Percentiles rank a stretch among this genome's conserved stretches.
Evolutionary conservation across 2,329 filamentous ascomycete species (phyloP).

Genomic region (Amylocarpus encephaloides): DNA sequence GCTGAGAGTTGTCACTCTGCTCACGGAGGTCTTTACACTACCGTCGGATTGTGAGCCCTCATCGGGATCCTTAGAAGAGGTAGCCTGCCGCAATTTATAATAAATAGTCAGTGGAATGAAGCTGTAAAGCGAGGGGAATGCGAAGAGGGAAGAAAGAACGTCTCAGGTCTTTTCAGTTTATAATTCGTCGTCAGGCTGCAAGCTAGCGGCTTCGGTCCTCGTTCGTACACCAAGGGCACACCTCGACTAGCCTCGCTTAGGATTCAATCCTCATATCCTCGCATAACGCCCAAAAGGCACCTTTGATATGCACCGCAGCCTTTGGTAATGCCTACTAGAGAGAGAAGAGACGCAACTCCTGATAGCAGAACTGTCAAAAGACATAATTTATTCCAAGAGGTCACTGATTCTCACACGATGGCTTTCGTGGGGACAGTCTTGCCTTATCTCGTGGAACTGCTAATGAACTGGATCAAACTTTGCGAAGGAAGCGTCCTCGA

Average conservation of each 20-base stretch:
- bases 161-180: constrained; percentile 77
- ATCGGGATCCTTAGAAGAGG: no score
- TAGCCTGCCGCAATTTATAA: no score
- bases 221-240: constrained; percentile 5
- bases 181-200: constrained; percentile 34
- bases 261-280: constrained; percentile 1
- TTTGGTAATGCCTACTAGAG: constrained; percentile 49
- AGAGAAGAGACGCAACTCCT: constrained; percentile 45
- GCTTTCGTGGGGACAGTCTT: constrained; percentile 28
- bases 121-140: not conserved
- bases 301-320: constrained; percentile 47
- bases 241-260: constrained; percentile 16
- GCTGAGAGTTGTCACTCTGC: no score
- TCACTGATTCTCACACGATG: constrained; percentile 25
- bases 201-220: constrained; percentile 29
- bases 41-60: no score
- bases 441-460: constrained; percentile 26
- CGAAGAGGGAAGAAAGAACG: constrained; percentile 20
- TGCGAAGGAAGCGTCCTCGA: constrained; percentile 23
- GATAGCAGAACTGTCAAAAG: constrained; percentile 38
- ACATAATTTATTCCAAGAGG: constrained; percentile 27
- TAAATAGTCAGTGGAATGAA: no score
- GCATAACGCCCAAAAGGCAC: constrained; percentile 3
- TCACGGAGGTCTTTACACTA: no score
- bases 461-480: constrained; percentile 10